A percentile compares a stretch with the other conserved stretches of the same genome.
Evolutionary conservation across 2,329 filamentous ascomycete genomes (phyloP).

Genomic region (Periconia digitata): DNA sequence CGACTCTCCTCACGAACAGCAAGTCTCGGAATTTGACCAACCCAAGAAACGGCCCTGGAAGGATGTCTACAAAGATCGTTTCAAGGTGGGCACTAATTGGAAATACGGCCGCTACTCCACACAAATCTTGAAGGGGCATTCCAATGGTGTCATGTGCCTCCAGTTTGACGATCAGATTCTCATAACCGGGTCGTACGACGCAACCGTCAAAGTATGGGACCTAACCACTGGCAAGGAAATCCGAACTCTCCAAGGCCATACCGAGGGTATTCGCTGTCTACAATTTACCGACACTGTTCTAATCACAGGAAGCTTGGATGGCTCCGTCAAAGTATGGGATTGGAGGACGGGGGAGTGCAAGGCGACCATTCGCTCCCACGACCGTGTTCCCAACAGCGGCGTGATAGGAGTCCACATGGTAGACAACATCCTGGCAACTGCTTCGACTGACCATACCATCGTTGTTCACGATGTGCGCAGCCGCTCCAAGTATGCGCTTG

Average conservation of each 20-base stretch:
- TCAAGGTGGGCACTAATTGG: conserved; percentile 97
- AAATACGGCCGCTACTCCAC: conserved; percentile 88
- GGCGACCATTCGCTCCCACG: conserved; percentile 75
- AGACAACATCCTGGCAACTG: conserved; percentile 79
- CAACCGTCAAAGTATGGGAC: conserved; percentile 95
- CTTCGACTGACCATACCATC: conserved; percentile 85
- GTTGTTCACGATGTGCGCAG: conserved; percentile 92
- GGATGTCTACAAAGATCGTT: conserved; percentile 92
- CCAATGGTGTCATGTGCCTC: conserved; percentile 80
- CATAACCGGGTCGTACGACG: conserved; percentile 92
- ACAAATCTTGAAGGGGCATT: conserved; percentile 82
- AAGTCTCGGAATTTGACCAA: conserved; percentile 54
- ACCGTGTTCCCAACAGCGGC: conserved; percentile 59
- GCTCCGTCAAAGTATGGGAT: conserved; percentile 92
- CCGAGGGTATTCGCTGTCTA: conserved; percentile 78
- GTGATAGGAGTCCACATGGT: conserved; percentile 90
- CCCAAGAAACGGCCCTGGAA: conserved; percentile 75
- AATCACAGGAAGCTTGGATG: conserved; percentile 86
- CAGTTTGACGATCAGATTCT: conserved; percentile 87
- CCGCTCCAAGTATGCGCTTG: conserved; percentile 75
- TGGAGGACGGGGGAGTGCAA: conserved; percentile 89
- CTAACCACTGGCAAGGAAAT: conserved; percentile 84
- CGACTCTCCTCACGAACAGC: conserved; percentile 26
- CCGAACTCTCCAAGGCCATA: conserved; percentile 82
- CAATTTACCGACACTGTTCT: conserved; percentile 93